These are phyloP conservation scores for Leishmania tropica DNA, from an alignment of 208 protist genomes.

Conservation along the genomic window DNA sequence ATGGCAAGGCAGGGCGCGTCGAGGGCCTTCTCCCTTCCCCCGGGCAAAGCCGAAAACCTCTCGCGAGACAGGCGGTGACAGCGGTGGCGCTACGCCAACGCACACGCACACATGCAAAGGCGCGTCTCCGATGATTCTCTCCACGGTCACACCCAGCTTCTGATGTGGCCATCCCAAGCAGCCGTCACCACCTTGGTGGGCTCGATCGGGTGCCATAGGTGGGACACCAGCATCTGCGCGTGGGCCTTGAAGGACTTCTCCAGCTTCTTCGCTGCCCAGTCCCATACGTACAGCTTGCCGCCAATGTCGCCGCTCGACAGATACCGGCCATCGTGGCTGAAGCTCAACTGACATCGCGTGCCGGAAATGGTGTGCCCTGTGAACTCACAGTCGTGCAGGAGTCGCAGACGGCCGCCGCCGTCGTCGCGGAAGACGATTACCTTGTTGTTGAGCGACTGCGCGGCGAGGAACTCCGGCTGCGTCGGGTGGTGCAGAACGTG, in stretches of 20 bases:
- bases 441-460: constrained; percentile 96
- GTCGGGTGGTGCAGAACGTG: constrained; percentile 91
- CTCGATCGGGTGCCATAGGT: constrained; percentile 95
- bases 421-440: constrained; percentile 91
- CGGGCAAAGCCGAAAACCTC: background rate
- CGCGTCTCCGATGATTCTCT: background rate
- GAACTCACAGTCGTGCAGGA: constrained; percentile 90
- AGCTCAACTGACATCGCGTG: constrained; percentile 93
- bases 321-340: constrained; percentile 93
- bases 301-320: constrained; percentile 90
- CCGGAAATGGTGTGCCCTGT: constrained; percentile 93
- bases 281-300: constrained; percentile 95
- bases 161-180: constrained; percentile 94
- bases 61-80: background rate
- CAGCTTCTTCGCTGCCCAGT: constrained; percentile 89
- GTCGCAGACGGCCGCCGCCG: constrained; percentile 80
- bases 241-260: constrained; percentile 88
- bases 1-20: constrained; percentile 9
- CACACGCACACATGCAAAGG: background rate
- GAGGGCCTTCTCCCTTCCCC: background rate
- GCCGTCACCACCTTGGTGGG: constrained; percentile 89
- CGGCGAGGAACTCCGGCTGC: constrained; percentile 84
- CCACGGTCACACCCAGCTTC: constrained; percentile 80
- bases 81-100: no score
- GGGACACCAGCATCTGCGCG: constrained; percentile 85